Evolutionary conservation across 176 grass and related monocot genomes (phyloP), one percentile per base, ranked within the genome.

Genomic region (Puccinellia tenuiflora): DNA sequence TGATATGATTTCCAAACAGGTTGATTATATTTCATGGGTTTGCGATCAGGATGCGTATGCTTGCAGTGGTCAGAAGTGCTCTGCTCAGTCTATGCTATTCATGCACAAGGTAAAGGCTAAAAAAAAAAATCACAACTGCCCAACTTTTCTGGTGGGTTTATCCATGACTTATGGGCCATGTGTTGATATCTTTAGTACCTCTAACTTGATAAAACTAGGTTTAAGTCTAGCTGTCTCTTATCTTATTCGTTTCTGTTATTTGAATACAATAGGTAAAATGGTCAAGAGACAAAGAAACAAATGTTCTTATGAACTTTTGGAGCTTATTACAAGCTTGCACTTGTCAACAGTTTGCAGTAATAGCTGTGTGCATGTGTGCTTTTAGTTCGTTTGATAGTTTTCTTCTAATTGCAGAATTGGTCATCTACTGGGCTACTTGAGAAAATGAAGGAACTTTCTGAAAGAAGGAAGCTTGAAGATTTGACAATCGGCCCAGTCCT

Each of bases 41-140:
- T 98, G 96, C 4, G 96, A 98, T 78, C 96, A 98, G 88, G 96
- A 98, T 93, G 96, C 96, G 48, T 96, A 98, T 84, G 93, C 96
- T 87, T 98, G 96, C 64, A 96, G 93, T 39, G 93, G 96, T 75
- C 96, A 98, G 76, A 98, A 98, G 69, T 98, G 96, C 85, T 98
- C 96, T 90, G 93, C 93, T 81, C 96, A 98, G 83, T 96, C 93
- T 75, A 91, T 98, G 78, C 80, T 98, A 54, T 98, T 93, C 67
- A 87, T 98, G 87, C 96, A 98, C 85, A 90, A 98, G 91, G 96
- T 96, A 78, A 64, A 73, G 21, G 73, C 29, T 87, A 54, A 18
- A 40, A 25, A 62, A 53, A 45, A 15, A 73, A 8, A 71, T 46
- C 68, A 72, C 39, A 40, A 26, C 8, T 72, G 7, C 21, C 28